Evolutionary conservation across 495 filamentous ascomycete species (phyloP), one percentile per base, ranked within the genome.

Genomic region (Aspergillus sclerotioniger): DNA sequence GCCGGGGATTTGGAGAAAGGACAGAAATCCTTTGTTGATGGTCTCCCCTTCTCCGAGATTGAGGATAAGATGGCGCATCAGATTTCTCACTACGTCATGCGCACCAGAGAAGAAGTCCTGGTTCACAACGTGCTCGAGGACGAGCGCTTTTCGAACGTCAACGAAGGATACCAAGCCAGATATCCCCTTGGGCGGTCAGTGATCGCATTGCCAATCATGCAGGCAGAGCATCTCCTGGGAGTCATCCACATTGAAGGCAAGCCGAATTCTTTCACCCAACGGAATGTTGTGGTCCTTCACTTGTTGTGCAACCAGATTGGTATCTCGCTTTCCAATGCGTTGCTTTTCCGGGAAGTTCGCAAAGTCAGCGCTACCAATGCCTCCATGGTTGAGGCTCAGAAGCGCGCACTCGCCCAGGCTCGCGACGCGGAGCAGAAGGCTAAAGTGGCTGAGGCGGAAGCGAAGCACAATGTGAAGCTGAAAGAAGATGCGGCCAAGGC

Each of bases 401-500:
- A 90, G 73, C 83, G 84, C 31, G 89, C 91, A 3, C 82, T 96
- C 39, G 83, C 82, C 6, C 86, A 91, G 68, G 90, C 90, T 25
- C 84, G 88, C 52, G 85, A 89, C 50, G 86, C 91, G 1, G 90
- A 96, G 67, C 80, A 84, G 41, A 92, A 95, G 68, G 90, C 90
- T 5, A 92, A 92, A 66, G 76, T 83, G 29, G 90, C 90, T 1
- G 90, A 95, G 68, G 84, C 86, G 0, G 85, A 90, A 67, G 92
- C 92, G 9, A 89, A 92, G 59, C 86, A 89, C 48, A 93, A 91
- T 60, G 89, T 95, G 59, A 89, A 90, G 64, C 78, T 95, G 13
- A 92, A 93, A 48, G 91, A 96, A 68, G 92, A 96, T 70, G 91
- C 91, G 10, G 90, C 91, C 37, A 90, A 87, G 69, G 91, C 90